phyloP scores from a whole-genome alignment of 169 alveolate species.

The Cryptosporidium baileyi region DNA sequence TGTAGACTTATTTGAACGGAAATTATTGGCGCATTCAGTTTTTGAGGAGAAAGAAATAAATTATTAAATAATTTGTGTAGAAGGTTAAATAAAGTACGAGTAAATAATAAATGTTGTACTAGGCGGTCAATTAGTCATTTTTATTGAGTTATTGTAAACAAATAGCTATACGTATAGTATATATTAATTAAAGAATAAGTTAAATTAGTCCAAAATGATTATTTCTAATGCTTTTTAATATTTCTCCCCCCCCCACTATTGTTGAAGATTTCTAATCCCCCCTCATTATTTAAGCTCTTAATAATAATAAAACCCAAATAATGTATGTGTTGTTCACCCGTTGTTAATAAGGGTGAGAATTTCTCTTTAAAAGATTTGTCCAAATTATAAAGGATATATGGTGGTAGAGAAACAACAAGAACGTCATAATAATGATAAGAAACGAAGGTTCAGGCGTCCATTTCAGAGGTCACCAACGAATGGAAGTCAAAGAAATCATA shows the following conservation, averaged over 20 bases:
- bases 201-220: conserved; percentile 24
- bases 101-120: too few relatives aligned
- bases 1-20: too few relatives aligned
- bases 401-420: conserved; percentile 68
- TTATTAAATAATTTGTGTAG: too few relatives aligned
- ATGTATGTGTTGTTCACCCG: conserved; percentile 70
- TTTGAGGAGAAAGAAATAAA: too few relatives aligned
- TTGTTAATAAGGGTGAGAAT: conserved; percentile 53
- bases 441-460: conserved; percentile 66
- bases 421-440: conserved; percentile 62
- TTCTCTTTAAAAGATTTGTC: conserved; percentile 16
- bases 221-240: neutral
- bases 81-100: too few relatives aligned
- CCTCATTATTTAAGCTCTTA: conserved; percentile 10
- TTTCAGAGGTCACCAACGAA: conserved; percentile 58
- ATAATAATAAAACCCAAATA: neutral
- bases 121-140: too few relatives aligned
- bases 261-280: conserved; percentile 14
- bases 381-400: conserved; percentile 40
- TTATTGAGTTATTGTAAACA: too few relatives aligned
- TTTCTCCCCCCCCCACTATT: neutral
- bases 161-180: neutral
- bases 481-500: conserved; percentile 35
- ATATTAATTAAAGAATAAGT: neutral
- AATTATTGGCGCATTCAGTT: too few relatives aligned